A percentile compares a stretch with the other conserved stretches of the same genome.
Evolutionary conservation across 345 rosid species (phyloP).

Genomic region (Syzygium grande): DNA sequence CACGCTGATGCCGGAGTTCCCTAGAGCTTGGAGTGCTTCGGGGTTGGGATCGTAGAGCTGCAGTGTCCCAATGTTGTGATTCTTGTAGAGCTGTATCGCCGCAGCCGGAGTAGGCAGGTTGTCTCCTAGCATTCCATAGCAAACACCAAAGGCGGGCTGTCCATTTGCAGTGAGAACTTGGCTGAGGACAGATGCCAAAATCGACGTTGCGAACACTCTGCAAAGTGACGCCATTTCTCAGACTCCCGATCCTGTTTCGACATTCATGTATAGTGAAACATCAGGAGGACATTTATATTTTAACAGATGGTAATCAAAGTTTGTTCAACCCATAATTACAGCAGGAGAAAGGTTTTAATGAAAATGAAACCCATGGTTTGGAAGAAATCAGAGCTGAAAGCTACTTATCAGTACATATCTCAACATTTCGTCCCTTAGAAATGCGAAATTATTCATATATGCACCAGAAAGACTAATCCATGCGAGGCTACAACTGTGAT

Average conservation of each 20-base stretch:
- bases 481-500: neutral
- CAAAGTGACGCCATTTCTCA: neutral
- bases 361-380: neutral
- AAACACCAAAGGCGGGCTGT: slow-evolving; percentile 7
- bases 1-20: slow-evolving; percentile 8
- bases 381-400: neutral
- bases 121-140: slow-evolving; percentile 26
- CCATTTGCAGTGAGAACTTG: neutral
- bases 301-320: neutral
- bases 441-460: neutral
- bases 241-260: neutral
- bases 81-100: slow-evolving; percentile 20
- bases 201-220: neutral
- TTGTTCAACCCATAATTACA: neutral
- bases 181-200: neutral
- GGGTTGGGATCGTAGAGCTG: slow-evolving; percentile 29
- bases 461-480: neutral
- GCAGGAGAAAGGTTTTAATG: neutral
- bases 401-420: neutral
- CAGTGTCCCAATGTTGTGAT: slow-evolving; percentile 2
- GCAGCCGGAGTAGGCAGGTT: slow-evolving; percentile 28
- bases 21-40: slow-evolving; percentile 17
- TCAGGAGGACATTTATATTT: neutral
- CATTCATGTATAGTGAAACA: neutral
- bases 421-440: neutral